Evolutionary conservation across 2,329 filamentous ascomycete genomes (phyloP), one percentile per base, ranked within the genome.

Genomic region (Colletotrichum tropicicola): DNA sequence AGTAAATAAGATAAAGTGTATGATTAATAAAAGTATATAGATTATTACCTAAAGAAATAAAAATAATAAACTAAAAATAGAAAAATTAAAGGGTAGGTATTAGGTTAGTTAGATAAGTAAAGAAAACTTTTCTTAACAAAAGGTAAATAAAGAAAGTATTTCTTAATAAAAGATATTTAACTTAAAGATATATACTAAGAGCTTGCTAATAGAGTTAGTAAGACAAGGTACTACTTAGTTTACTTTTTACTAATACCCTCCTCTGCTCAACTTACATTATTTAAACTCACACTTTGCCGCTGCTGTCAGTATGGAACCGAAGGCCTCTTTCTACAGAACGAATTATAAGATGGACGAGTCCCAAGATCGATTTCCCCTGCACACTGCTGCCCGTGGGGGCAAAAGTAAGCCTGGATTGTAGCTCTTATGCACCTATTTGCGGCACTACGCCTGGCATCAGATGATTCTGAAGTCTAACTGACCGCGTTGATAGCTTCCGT

Each of bases 351-450:
- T 66, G 63, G 27, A 78, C 5, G 75, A 82, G 19, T 70, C 81
- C 13, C 72, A 78, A 45, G 82, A 89, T 54, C 93, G 91, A 72
- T 98, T 90, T 71, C 91, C 93, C 27, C 90, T 98, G 44, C 95
- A 98, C 74, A 92, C 92, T 69, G 95, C 95, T 43, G 91, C 91
- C 67, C 87, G 94, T 60, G 93, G 97, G 77, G 94, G 94, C 43
- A 91, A 89, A 82, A 85, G 94, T 97, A 85, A 75, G 85, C 71
- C 5, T n/a, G 19, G 6, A 13, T 4, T 8, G 15, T 13, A 10
- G 10, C 30, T 8, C 7, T 13, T 35, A 6, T 12, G 30, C 2
- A 1, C 9, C 10, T 35, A 32, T n/a, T n/a, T n/a, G n/a, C n/a
- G n/a, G n/a, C n/a, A n/a, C n/a, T n/a, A n/a, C n/a, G n/a, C n/a